These are phyloP conservation scores for Hygrophoropsis aurantiaca DNA, from an alignment of 768 basidiomycete species.

Conservation along the genomic window DNA sequence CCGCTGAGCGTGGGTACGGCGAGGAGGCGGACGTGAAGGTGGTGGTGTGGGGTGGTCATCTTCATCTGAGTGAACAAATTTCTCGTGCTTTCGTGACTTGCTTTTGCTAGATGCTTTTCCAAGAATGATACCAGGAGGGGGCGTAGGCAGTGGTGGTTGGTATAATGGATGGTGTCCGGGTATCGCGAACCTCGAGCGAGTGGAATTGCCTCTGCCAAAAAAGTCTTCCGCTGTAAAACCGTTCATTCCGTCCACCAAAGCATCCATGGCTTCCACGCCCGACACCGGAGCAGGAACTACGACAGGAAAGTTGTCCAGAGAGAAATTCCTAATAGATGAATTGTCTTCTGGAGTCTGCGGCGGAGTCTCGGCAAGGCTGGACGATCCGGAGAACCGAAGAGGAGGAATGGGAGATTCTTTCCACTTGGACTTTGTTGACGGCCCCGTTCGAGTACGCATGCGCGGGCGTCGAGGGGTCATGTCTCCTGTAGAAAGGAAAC, in stretches of 20 bases:
- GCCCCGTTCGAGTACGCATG: slow-evolving; percentile 58
- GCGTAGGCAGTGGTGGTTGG: slow-evolving; percentile 80
- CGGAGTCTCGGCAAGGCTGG: slow-evolving; percentile 69
- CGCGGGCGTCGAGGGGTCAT: slow-evolving; percentile 43
- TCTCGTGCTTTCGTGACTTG: slow-evolving; percentile 27
- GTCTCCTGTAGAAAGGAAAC: slow-evolving; percentile 22
- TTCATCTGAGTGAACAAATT: slow-evolving; percentile 46
- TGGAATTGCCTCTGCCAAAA: slow-evolving; percentile 42
- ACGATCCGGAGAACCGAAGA: slow-evolving; percentile 66
- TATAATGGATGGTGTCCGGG: slow-evolving; percentile 71
- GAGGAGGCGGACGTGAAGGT: slow-evolving; percentile 5
- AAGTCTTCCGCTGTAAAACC: slow-evolving; percentile 58
- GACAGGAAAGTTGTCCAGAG: slow-evolving; percentile 53
- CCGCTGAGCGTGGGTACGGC: slow-evolving; percentile 18
- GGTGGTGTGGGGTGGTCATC: slow-evolving; percentile 45
- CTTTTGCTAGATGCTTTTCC: slow-evolving; percentile 41
- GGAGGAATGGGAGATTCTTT: slow-evolving; percentile 47
- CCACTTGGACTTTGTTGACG: slow-evolving; percentile 40
- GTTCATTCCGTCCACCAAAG: slow-evolving; percentile 88
- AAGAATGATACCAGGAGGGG: slow-evolving; percentile 76
- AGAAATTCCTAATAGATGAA: slow-evolving; percentile 15
- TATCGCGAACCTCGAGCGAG: slow-evolving; percentile 55
- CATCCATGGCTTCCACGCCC: slow-evolving; percentile 87
- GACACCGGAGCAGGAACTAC: slow-evolving; percentile 75
- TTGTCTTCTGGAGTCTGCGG: slow-evolving; percentile 68